Base-by-base conservation (phyloP, 1,284 basidiomycete genomes). In the Papiliotrema fonsecae region DNA sequence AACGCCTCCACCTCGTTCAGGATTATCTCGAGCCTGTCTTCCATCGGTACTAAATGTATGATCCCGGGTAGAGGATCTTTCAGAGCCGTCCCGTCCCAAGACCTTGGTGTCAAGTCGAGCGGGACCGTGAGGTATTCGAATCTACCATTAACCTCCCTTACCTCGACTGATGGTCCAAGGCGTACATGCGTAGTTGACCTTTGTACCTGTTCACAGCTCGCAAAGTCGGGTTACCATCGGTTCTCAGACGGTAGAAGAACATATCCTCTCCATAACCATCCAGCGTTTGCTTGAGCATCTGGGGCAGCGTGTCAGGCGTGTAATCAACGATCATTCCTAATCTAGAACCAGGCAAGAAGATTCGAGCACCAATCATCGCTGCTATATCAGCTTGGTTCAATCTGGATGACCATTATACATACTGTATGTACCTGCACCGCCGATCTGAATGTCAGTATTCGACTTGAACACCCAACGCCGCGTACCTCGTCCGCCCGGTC, bases 401-500 rank as follows among this genome's bases (percentile, higher is more conserved):
- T 22, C n/a, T n/a, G 18, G 16, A 26, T 19, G 16, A 18, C 28
- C 22, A 4, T 14, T 27, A 5, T 3, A 55, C 60, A 22, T 31
- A 74, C 70, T 63, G 27, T 72, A 74, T 9, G 67, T 67, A 0
- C 72, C 72, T 6, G 62, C 69, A 21, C 72, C 72, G 0, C 70
- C 72, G 24, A 74, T 62, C 70, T 73, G 39, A 5, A 2, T 19
- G 28, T n/a, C 25, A 46, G 2, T 18, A 19, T 41, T 35, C 26
- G 48, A 34, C 32, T 22, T 7, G 21, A 36, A 14, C 5, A 22
- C 2, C 18, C 16, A 41, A 30, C 18, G 2, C 11, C 7, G 37
- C 61, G 21, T 46, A 69, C 68, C 55, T 72, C 64, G 40, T 70
- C 64, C 19, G 60, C 57, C 46, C 65, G 57, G 27, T 62, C 55